phyloP scores from a whole-genome alignment of 2,329 filamentous ascomycete genomes.

The Gliomastix tumulicola region DNA sequence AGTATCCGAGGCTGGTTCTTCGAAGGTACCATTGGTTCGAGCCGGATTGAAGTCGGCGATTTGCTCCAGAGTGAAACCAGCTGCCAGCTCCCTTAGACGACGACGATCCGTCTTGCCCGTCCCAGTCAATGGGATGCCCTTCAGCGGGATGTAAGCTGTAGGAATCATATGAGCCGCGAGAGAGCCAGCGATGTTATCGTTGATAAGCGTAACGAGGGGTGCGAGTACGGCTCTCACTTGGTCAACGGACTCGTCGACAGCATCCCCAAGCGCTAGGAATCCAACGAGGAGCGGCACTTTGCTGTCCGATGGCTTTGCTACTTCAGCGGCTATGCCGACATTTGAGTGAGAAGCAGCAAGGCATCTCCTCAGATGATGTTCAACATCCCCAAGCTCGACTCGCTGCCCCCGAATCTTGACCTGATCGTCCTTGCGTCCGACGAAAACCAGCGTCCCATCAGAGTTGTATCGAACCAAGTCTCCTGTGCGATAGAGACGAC shows the following conservation, averaged over 20 bases:
- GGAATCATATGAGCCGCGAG: slow-evolving; percentile 3
- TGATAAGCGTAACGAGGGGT: neutral
- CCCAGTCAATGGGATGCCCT: slow-evolving; percentile 1
- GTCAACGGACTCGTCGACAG: neutral
- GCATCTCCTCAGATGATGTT: slow-evolving; percentile 24
- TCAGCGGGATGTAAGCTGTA: slow-evolving; percentile 1
- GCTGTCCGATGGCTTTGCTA: neutral
- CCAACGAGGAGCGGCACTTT: neutral
- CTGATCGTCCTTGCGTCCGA: slow-evolving; percentile 70
- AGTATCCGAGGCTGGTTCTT: neutral
- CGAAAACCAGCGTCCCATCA: slow-evolving; percentile 67
- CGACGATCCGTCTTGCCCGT: slow-evolving; percentile 2
- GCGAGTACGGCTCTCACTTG: neutral
- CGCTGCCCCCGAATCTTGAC: slow-evolving; percentile 75
- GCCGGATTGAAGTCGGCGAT: neutral
- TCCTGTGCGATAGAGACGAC: slow-evolving; percentile 73
- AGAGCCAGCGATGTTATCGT: neutral
- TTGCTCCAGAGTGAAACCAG: neutral
- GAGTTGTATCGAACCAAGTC: slow-evolving; percentile 74
- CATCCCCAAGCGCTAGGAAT: neutral
- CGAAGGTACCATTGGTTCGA: neutral
- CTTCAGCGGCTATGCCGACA: neutral
- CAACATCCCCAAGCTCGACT: slow-evolving; percentile 74
- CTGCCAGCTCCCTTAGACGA: neutral
- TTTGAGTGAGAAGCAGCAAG: neutral